Conservation (phyloP, 2,329 filamentous ascomycete genomes). For the Huntiella omanensis region DNA sequence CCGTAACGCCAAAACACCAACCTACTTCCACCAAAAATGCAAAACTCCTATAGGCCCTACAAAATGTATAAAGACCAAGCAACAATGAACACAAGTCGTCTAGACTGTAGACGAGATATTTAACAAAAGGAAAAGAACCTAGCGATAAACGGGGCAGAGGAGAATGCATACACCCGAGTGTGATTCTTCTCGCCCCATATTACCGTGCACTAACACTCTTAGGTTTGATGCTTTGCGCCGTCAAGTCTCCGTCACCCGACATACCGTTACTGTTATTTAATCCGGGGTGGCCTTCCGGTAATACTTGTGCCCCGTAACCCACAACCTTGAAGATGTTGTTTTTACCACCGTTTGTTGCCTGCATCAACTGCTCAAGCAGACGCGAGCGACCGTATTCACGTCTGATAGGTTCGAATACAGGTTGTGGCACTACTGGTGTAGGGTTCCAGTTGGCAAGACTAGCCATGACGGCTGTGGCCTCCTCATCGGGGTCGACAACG, state of each 20-base stretch:
- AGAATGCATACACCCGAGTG: no score
- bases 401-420: conserved; percentile 39
- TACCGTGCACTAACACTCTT: neutral
- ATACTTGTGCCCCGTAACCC: conserved; percentile 35
- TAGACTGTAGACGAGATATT: neutral
- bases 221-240: conserved; percentile 19
- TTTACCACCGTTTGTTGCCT: conserved; percentile 45
- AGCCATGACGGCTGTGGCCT: conserved; percentile 74
- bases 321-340: conserved; percentile 46
- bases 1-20: neutral
- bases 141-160: no score
- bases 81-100: neutral
- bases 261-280: conserved; percentile 33
- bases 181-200: neutral
- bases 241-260: conserved; percentile 35
- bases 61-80: no score
- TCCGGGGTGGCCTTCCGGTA: conserved; percentile 30
- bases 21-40: neutral
- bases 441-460: conserved; percentile 60
- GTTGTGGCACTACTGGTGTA: conserved; percentile 54
- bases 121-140: neutral
- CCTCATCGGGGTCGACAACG: conserved; percentile 84
- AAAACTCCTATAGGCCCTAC: neutral
- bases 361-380: conserved; percentile 45
- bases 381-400: conserved; percentile 44